These are phyloP conservation scores for Phytophthora melonis DNA, from an alignment of 352 stramenopile genomes.

Conservation along the genomic window DNA sequence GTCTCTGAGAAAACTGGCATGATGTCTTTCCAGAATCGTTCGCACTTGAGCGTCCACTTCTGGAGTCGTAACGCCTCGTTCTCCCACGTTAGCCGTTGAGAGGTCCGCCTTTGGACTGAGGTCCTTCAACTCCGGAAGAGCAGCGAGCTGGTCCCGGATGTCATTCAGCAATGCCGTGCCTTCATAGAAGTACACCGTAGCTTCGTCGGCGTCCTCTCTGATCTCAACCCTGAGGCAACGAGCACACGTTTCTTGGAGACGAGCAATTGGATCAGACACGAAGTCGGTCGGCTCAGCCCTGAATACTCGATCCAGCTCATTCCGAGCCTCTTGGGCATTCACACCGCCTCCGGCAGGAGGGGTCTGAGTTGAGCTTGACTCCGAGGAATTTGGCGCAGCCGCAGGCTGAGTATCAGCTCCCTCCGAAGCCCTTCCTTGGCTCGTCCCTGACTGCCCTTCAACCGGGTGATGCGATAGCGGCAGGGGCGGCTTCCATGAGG, in stretches of 20 bases:
- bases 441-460: too few species aligned
- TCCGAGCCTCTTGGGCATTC: background rate
- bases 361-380: too few species aligned
- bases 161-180: constrained; percentile 6
- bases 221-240: background rate
- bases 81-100: too few species aligned
- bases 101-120: background rate
- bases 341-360: too few species aligned
- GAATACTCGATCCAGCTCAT: background rate
- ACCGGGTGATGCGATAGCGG: too few species aligned
- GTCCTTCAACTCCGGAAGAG: constrained; percentile 4
- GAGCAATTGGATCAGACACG: background rate
- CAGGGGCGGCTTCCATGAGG: too few species aligned
- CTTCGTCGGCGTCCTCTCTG: background rate
- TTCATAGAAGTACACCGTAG: constrained; percentile 8
- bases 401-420: too few species aligned
- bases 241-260: background rate
- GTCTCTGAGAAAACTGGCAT: background rate
- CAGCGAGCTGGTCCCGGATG: constrained; percentile 1
- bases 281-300: too few species aligned
- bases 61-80: background rate
- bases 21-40: background rate
- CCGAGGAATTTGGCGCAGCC: too few species aligned
- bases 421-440: too few species aligned
- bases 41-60: background rate